A percentile compares a stretch with the other conserved stretches of the same genome.
Conservation (phyloP, 148 eudicot genomes). For the Chenopodium quinoa region DNA sequence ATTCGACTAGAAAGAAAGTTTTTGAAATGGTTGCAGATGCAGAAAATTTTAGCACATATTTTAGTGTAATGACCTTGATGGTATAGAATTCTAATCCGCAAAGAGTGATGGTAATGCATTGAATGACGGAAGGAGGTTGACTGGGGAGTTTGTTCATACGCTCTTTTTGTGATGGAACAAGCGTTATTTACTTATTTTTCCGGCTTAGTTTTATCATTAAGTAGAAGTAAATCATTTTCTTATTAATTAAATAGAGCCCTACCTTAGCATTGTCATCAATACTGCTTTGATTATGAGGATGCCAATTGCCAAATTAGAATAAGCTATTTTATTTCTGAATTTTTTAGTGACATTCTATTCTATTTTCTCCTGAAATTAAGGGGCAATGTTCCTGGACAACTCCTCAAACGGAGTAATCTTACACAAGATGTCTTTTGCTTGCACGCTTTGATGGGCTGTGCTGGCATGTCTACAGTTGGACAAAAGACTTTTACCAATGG, state of each 20-base stretch:
- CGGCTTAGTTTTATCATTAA: background rate
- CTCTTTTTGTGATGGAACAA: background rate
- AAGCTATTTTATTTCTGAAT: background rate
- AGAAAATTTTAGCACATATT: no score
- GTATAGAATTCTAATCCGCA: background rate
- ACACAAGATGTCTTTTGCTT: slow-evolving; percentile 21
- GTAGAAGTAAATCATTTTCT: background rate
- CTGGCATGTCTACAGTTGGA: slow-evolving; percentile 49
- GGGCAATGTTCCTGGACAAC: slow-evolving; percentile 15
- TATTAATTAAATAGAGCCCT: background rate
- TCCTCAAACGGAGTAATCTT: background rate
- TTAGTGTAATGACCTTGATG: background rate
- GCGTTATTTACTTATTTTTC: background rate
- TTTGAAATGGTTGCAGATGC: background rate
- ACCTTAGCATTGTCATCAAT: background rate
- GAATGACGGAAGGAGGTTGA: background rate
- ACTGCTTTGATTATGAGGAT: background rate
- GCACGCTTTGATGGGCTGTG: slow-evolving; percentile 30
- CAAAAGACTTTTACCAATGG: slow-evolving; percentile 40
- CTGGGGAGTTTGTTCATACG: background rate
- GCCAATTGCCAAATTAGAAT: background rate
- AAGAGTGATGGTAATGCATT: background rate
- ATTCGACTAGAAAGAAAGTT: background rate
- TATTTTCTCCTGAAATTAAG: background rate
- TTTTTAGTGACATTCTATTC: background rate